phyloP scores from a whole-genome alignment of 2,329 filamentous ascomycete genomes.

The Diaporthe caulivora region DNA sequence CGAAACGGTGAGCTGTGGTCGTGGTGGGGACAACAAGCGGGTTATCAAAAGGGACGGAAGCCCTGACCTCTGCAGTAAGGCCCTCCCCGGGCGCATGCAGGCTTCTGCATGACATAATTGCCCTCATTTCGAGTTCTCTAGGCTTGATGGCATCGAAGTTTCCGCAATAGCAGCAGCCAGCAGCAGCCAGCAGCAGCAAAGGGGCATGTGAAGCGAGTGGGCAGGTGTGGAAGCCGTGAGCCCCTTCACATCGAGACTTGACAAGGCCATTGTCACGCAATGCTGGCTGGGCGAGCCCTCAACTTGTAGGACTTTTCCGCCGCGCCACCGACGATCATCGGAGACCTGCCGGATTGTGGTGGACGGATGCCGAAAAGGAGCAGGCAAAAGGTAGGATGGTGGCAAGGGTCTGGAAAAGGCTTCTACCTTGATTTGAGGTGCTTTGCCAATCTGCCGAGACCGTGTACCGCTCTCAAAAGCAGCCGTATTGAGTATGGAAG shows the following conservation, averaged over 20 bases:
- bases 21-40: conserved; percentile 33
- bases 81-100: conserved; percentile 29
- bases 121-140: not conserved
- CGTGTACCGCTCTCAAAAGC: not conserved
- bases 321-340: not conserved
- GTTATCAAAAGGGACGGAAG: conserved; percentile 49
- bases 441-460: not conserved
- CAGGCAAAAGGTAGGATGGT: not conserved
- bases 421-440: not conserved
- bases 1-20: conserved; percentile 38
- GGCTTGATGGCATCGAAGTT: not conserved
- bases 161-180: conserved; percentile 22
- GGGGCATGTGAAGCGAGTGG: not conserved
- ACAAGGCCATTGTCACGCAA: not conserved
- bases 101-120: conserved; percentile 36
- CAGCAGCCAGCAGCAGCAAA: not conserved
- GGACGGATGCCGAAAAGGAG: not conserved
- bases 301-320: not conserved
- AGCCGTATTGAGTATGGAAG: not conserved
- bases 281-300: not conserved
- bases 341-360: not conserved
- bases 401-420: not conserved
- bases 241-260: not conserved
- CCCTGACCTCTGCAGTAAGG: conserved; percentile 15
- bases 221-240: not conserved